A percentile compares a stretch with the other conserved stretches of the same genome.
Conservation (phyloP, 2,329 filamentous ascomycete genomes). For the Fusarium floridanum region DNA sequence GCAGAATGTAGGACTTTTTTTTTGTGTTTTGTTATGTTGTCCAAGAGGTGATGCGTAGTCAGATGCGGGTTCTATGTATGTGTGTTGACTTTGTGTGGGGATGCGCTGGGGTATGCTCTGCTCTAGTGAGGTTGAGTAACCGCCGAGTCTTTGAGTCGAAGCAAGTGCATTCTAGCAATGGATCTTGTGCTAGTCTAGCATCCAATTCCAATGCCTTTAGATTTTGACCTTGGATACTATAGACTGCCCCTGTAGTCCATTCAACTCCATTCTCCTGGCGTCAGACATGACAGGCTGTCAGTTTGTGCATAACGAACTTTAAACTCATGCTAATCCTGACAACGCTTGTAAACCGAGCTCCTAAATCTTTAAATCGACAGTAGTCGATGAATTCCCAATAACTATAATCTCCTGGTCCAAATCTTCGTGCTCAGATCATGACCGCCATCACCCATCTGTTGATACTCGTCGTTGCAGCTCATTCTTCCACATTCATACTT, state of each 20-base stretch:
- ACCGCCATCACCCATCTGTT: neutral
- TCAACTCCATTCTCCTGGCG: neutral
- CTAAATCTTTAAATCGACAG: conserved; percentile 8
- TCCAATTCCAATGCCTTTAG: neutral
- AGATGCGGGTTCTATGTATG: conserved; percentile 18
- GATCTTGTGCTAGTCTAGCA: neutral
- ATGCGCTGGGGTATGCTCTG: conserved; percentile 30
- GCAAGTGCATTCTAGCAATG: neutral
- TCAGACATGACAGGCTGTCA: neutral
- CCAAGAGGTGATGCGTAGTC: conserved; percentile 13
- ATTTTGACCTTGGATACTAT: neutral
- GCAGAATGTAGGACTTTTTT: neutral
- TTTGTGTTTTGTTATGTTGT: conserved; percentile 17
- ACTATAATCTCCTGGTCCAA: conserved; percentile 6
- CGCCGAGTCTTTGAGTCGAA: conserved; percentile 2
- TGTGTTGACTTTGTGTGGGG: conserved; percentile 45
- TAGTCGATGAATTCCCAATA: neutral
- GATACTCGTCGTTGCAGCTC: conserved; percentile 2
- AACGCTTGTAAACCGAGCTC: conserved; percentile 21
- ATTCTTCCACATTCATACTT: conserved; percentile 12
- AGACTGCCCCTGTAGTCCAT: neutral
- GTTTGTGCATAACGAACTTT: conserved; percentile 1
- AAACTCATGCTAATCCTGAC: conserved; percentile 15
- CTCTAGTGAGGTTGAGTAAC: conserved; percentile 22
- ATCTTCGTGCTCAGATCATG: conserved; percentile 4